A percentile compares a stretch with the other conserved stretches of the same genome.
phyloP scores from a whole-genome alignment of 257 asterid species.

The Linderniella brevidens region DNA sequence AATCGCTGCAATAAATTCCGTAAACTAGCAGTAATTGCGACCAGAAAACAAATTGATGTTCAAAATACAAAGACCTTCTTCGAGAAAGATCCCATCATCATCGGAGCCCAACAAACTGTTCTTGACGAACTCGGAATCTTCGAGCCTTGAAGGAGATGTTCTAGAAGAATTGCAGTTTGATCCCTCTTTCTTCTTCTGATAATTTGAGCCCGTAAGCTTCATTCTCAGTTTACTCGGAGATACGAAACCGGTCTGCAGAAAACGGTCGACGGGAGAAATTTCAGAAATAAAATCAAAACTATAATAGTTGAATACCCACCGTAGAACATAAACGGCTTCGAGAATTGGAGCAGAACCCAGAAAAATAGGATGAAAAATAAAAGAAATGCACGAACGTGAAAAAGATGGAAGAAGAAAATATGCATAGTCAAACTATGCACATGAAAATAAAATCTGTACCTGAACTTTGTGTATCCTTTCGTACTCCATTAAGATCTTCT shows the following conservation, averaged over 20 bases:
- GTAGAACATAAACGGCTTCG: too few species aligned
- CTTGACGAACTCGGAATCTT: constrained; percentile 65
- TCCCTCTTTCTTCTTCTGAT: constrained; percentile 61
- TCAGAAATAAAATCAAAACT: too few species aligned
- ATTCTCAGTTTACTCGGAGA: constrained; percentile 91
- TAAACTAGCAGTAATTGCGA: background rate
- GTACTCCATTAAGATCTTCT: constrained; percentile 72
- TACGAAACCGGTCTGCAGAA: constrained; percentile 55
- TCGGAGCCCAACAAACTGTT: constrained; percentile 57
- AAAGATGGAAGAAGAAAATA: background rate
- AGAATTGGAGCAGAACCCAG: background rate
- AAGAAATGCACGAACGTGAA: background rate
- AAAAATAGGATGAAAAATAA: background rate
- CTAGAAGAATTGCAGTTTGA: constrained; percentile 78
- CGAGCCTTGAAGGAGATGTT: constrained; percentile 77
- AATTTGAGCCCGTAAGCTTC: constrained; percentile 53
- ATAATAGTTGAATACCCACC: too few species aligned
- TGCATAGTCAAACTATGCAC: background rate
- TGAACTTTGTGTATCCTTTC: constrained; percentile 88
- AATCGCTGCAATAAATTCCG: background rate
- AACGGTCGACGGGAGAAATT: background rate
- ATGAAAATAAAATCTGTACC: constrained; percentile 19
- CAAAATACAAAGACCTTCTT: constrained; percentile 30
- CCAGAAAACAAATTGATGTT: background rate
- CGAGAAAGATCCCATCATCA: constrained; percentile 37